Conservation (phyloP, 176 grass and related monocot species). For the Olyra latifolia region DNA sequence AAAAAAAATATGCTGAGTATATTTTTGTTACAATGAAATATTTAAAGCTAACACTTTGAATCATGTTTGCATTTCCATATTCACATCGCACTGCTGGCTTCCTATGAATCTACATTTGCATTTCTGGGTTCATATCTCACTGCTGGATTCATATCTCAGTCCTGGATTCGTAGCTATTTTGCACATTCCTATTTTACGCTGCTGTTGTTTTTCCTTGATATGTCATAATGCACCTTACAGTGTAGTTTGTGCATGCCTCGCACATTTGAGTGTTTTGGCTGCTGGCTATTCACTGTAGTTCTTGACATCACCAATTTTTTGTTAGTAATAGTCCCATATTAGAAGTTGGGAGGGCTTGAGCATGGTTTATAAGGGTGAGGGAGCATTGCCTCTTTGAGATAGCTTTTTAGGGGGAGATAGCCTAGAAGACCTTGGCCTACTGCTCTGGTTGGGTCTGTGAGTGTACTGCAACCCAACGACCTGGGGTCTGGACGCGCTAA, state of each 20-base stretch:
- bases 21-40: background rate
- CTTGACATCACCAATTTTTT: background rate
- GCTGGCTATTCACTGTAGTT: background rate
- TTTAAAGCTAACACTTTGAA: conserved; percentile 6
- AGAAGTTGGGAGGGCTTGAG: too few species aligned
- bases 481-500: too few species aligned
- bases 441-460: too few species aligned
- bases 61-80: background rate
- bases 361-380: too few species aligned
- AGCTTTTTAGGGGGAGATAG: too few species aligned
- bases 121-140: background rate
- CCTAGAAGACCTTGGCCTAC: too few species aligned
- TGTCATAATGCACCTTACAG: background rate
- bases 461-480: too few species aligned
- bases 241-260: background rate
- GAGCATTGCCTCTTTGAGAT: too few species aligned
- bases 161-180: background rate
- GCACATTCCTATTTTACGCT: background rate
- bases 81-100: background rate
- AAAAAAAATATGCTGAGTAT: conserved; percentile 9
- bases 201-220: background rate
- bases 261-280: conserved; percentile 11
- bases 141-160: background rate
- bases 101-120: background rate
- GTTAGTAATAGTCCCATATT: too few species aligned